These are phyloP conservation scores for Yamadazyma taylorii DNA, from an alignment of 1,139 yeast species.

Conservation along the genomic window DNA sequence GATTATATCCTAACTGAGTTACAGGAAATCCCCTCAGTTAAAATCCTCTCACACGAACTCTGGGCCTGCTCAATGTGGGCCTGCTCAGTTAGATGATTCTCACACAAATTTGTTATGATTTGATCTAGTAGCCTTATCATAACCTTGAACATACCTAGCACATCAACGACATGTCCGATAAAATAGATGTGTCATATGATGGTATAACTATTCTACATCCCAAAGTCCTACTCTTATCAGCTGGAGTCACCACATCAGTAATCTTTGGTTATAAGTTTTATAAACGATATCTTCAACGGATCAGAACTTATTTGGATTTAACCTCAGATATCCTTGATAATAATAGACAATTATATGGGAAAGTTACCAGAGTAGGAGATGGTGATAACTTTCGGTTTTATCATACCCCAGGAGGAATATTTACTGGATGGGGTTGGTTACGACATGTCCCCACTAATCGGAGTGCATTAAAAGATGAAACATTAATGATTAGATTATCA, in stretches of 20 bases:
- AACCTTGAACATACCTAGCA: too few relatives aligned
- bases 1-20: background rate
- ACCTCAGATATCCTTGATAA: conserved; percentile 39
- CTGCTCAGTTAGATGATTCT: too few relatives aligned
- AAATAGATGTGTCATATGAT: conserved; percentile 7
- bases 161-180: too few relatives aligned
- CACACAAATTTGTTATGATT: too few relatives aligned
- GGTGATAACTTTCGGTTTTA: conserved; percentile 92
- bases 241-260: conserved; percentile 35
- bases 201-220: conserved; percentile 37
- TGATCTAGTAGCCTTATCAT: too few relatives aligned
- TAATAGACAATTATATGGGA: conserved; percentile 57
- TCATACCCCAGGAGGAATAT: conserved; percentile 89
- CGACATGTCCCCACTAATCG: conserved; percentile 49
- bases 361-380: conserved; percentile 91
- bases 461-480: conserved; percentile 52
- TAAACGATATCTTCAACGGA: conserved; percentile 33
- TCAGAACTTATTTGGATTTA: conserved; percentile 38
- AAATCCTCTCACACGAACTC: too few relatives aligned
- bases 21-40: too few relatives aligned
- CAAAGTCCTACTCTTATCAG: conserved; percentile 39
- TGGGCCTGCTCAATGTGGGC: too few relatives aligned
- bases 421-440: conserved; percentile 94
- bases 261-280: conserved; percentile 35
- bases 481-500: conserved; percentile 71